These are phyloP conservation scores for Phytophthora boehmeriae DNA, from an alignment of 352 stramenopile genomes.

Conservation along the genomic window DNA sequence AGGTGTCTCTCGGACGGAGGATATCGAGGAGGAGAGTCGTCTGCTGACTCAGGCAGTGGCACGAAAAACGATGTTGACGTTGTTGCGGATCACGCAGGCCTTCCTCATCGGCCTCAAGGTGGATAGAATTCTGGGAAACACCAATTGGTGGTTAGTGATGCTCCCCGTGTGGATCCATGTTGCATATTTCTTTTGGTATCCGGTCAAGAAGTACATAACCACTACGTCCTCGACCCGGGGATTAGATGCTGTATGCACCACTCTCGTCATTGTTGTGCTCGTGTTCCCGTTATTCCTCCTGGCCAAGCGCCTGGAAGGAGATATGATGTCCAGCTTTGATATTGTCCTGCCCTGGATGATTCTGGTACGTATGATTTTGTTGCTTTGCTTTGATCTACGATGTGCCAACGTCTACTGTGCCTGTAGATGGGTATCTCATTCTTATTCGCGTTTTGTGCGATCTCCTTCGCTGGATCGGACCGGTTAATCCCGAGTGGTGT, in stretches of 20 bases:
- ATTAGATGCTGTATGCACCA: constrained; percentile 51
- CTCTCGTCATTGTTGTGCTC: constrained; percentile 47
- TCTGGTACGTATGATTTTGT: constrained; percentile 49
- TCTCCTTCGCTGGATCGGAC: constrained; percentile 57
- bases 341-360: constrained; percentile 81
- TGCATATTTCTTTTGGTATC: constrained; percentile 52
- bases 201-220: constrained; percentile 58
- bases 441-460: constrained; percentile 72
- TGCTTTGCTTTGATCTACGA: not conserved
- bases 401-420: constrained; percentile 1
- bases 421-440: constrained; percentile 60
- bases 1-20: constrained; percentile 52
- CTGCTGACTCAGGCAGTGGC: constrained; percentile 42
- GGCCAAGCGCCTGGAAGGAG: constrained; percentile 54
- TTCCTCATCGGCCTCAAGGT: constrained; percentile 70
- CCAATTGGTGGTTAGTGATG: constrained; percentile 78
- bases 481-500: constrained; percentile 41
- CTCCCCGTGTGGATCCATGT: constrained; percentile 74
- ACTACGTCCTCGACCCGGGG: constrained; percentile 45
- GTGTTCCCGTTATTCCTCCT: constrained; percentile 80
- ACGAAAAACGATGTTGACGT: constrained; percentile 44
- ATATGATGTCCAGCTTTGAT: constrained; percentile 72
- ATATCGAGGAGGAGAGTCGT: constrained; percentile 55
- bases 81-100: constrained; percentile 51
- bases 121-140: constrained; percentile 47